Percentiles rank a stretch among this genome's conserved stretches.
Evolutionary conservation across 139 green algal species (phyloP).

Genomic region (Chlamydomonas sphaeroides): DNA sequence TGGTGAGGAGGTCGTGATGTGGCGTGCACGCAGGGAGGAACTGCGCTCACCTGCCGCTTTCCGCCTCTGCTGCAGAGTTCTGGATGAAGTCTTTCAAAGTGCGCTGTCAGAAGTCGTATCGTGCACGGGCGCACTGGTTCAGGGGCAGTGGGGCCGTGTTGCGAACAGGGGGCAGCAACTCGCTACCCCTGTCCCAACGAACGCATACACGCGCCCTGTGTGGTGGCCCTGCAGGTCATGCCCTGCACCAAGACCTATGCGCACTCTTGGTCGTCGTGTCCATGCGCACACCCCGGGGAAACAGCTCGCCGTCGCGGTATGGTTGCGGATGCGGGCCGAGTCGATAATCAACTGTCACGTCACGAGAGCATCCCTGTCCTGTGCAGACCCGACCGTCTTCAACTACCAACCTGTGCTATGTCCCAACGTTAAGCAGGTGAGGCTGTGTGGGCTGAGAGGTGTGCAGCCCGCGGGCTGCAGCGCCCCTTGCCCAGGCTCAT

Average conservation of each 20-base stretch:
- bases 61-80: too few species aligned
- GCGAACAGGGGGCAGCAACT: too few species aligned
- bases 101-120: background rate
- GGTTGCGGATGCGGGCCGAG: too few species aligned
- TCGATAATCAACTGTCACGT: too few species aligned
- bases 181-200: too few species aligned
- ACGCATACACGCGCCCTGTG: too few species aligned
- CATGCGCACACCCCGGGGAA: conserved; percentile 87
- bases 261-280: conserved; percentile 85
- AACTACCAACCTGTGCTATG: conserved; percentile 23
- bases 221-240: conserved; percentile 46
- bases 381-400: background rate
- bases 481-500: background rate
- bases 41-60: too few species aligned
- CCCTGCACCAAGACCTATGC: conserved; percentile 65
- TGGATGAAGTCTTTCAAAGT: too few species aligned
- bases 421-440: conserved; percentile 8
- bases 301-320: conserved; percentile 74
- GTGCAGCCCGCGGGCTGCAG: background rate
- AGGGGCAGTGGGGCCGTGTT: too few species aligned
- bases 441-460: background rate
- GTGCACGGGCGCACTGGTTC: background rate
- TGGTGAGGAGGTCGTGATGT: too few species aligned
- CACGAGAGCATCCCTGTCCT: too few species aligned
- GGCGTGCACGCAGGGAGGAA: too few species aligned